phyloP scores from a whole-genome alignment of 2,329 filamentous ascomycete species.

The Beauveria caledonica region DNA sequence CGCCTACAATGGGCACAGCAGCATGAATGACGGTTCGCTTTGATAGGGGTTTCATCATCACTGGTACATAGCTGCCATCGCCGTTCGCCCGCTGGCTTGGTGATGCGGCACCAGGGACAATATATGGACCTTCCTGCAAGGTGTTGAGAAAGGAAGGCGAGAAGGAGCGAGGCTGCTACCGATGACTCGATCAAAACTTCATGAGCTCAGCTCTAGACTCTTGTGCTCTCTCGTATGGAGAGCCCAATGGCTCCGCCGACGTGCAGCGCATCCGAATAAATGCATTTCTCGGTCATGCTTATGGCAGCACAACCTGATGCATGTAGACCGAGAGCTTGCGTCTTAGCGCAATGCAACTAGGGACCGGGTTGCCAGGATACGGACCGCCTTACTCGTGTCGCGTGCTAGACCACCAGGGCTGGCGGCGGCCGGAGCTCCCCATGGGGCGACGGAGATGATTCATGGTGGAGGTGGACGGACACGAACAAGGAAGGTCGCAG shows the following conservation, averaged over 20 bases:
- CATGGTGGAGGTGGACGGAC: neutral
- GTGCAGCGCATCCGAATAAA: neutral
- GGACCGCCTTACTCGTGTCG: neutral
- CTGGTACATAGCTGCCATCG: no score
- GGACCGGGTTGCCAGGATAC: neutral
- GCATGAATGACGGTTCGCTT: no score
- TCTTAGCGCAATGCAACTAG: neutral
- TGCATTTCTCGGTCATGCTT: neutral
- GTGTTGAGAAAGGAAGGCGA: neutral
- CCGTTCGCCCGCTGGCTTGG: neutral
- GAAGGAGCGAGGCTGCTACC: neutral
- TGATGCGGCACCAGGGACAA: neutral
- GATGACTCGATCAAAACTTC: neutral
- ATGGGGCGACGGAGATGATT: slow-evolving; percentile 1
- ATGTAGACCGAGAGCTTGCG: neutral
- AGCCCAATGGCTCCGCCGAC: neutral
- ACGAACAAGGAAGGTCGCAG: neutral
- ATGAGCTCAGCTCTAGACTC: neutral
- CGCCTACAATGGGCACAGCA: no score
- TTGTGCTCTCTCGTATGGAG: neutral
- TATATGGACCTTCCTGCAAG: neutral
- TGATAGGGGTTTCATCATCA: no score
- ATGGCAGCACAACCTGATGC: neutral
- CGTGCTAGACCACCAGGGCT: neutral
- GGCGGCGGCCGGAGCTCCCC: neutral